phyloP scores from a whole-genome alignment of 2,329 filamentous ascomycete species.

The Rhynchosporium agropyri region DNA sequence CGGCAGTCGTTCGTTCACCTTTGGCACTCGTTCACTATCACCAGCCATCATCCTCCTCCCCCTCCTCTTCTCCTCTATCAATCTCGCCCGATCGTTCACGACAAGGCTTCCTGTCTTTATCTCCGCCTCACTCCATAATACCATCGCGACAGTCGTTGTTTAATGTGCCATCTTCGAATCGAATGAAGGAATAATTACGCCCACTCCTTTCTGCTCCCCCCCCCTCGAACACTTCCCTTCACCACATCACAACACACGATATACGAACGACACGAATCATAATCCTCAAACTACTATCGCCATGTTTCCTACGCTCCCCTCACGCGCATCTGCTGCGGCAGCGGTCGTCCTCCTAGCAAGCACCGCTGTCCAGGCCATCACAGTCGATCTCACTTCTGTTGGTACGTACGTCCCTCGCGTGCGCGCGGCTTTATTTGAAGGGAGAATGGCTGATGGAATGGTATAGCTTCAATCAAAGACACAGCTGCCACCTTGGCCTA shows the following conservation, averaged over 20 bases:
- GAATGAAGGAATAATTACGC: background rate
- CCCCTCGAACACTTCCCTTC: background rate
- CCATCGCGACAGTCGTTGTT: background rate
- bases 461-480: constrained; percentile 46
- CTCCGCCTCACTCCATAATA: background rate
- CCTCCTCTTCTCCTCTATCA: background rate
- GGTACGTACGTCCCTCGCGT: constrained; percentile 33
- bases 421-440: constrained; percentile 36
- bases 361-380: constrained; percentile 42
- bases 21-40: background rate
- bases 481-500: constrained; percentile 41
- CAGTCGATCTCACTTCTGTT: constrained; percentile 36
- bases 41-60: background rate
- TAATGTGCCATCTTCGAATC: background rate
- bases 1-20: too few relatives aligned
- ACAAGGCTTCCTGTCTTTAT: constrained; percentile 11
- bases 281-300: background rate
- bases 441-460: constrained; percentile 44
- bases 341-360: constrained; percentile 33
- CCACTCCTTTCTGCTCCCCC: background rate
- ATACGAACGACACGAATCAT: background rate
- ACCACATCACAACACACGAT: background rate
- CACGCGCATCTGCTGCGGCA: constrained; percentile 24
- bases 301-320: constrained; percentile 36
- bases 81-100: background rate